Evolutionary conservation across 495 filamentous ascomycete genomes (phyloP).

Genomic region (Podospora sp.): DNA sequence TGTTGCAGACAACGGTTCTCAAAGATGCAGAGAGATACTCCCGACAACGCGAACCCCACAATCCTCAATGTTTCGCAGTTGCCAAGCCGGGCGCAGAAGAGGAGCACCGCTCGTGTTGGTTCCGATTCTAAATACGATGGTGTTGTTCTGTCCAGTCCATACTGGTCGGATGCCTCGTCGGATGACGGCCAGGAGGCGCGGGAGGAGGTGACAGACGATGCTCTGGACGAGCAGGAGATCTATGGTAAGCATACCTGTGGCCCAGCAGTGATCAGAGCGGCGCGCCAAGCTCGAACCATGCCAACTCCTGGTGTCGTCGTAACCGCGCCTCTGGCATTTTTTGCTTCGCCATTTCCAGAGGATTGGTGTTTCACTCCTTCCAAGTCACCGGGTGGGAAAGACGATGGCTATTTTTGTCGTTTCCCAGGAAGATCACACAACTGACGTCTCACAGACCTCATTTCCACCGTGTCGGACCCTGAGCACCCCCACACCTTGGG

Average conservation of each 20-base stretch:
- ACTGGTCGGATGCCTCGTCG: conserved; percentile 39
- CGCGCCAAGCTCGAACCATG: neutral
- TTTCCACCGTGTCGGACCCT: conserved; percentile 90
- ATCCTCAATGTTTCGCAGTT: conserved; percentile 89
- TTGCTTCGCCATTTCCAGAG: neutral
- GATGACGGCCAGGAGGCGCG: conserved; percentile 37
- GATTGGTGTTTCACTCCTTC: conserved; percentile 15
- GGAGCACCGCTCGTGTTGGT: conserved; percentile 29
- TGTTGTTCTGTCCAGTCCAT: conserved; percentile 36
- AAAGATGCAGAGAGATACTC: conserved; percentile 32
- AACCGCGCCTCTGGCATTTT: neutral
- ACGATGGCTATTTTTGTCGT: conserved; percentile 21
- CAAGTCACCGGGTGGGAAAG: neutral
- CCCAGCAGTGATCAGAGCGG: neutral
- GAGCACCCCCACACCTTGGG: conserved; percentile 94
- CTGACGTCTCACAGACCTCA: conserved; percentile 71
- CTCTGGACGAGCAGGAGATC: conserved; percentile 91
- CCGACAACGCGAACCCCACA: conserved; percentile 93
- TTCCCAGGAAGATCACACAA: conserved; percentile 29
- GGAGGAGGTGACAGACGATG: conserved; percentile 61
- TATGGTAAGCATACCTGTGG: conserved; percentile 64
- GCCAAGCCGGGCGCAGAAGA: conserved; percentile 64
- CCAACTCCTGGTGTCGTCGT: conserved; percentile 1
- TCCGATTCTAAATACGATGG: conserved; percentile 40
- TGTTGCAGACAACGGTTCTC: neutral